Conservation (phyloP, 306 rosid genomes). For the Trifolium fragiferum region DNA sequence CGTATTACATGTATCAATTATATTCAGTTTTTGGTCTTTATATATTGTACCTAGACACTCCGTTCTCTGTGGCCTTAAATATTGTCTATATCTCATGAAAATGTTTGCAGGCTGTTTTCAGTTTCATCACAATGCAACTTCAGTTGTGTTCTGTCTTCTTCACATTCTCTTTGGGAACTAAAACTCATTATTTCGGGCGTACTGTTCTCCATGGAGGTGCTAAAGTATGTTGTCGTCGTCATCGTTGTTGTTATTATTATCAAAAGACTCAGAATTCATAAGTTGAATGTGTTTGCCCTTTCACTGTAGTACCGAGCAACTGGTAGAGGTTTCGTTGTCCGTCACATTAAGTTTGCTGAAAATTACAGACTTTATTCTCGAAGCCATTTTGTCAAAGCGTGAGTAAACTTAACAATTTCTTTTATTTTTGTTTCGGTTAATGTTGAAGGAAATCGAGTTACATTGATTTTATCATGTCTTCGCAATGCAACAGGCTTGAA, state of each 20-base stretch:
- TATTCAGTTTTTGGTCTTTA: not conserved
- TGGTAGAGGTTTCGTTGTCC: constrained; percentile 98
- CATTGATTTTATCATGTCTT: constrained; percentile 31
- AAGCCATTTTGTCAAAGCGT: constrained; percentile 99
- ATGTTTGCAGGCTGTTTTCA: constrained; percentile 84
- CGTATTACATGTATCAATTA: not conserved
- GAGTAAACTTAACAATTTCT: constrained; percentile 47
- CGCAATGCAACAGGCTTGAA: constrained; percentile 73
- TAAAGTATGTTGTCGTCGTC: constrained; percentile 57
- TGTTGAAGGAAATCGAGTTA: constrained; percentile 28
- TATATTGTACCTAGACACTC: constrained; percentile 3
- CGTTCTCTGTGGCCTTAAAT: constrained; percentile 22
- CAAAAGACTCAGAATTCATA: constrained; percentile 24
- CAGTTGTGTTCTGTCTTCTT: constrained; percentile 98
- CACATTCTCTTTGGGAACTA: constrained; percentile 94
- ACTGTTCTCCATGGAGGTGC: constrained; percentile 99
- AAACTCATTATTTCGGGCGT: constrained; percentile 98
- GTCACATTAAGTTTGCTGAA: constrained; percentile 94
- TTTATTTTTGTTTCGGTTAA: constrained; percentile 4
- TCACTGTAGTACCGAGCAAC: constrained; percentile 92
- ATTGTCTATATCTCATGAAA: constrained; percentile 20
- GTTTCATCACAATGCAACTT: constrained; percentile 97
- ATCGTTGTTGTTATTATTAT: not conserved
- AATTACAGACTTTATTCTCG: constrained; percentile 93
- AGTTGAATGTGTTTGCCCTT: constrained; percentile 30